phyloP scores from a whole-genome alignment of 2,329 filamentous ascomycete species.

The Thelonectria blattea region DNA sequence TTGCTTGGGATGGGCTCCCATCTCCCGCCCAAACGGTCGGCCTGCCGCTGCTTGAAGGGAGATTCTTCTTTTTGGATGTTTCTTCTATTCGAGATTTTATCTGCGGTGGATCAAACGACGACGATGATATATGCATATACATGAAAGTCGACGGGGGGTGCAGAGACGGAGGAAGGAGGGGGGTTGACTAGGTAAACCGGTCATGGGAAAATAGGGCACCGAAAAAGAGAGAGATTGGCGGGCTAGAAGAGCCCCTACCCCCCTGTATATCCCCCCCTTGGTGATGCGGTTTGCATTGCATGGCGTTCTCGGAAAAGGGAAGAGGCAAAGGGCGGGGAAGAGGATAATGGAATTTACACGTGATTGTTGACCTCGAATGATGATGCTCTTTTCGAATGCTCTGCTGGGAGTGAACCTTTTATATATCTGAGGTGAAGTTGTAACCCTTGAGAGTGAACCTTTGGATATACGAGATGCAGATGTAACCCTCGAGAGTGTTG shows the following conservation, averaged over 20 bases:
- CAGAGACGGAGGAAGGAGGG: slow-evolving; percentile 19
- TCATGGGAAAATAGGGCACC: slow-evolving; percentile 26
- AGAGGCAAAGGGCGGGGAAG: slow-evolving; percentile 32
- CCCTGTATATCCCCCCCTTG: slow-evolving; percentile 40
- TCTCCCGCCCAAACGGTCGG: slow-evolving; percentile 22
- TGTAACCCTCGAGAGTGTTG: neutral
- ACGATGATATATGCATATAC: slow-evolving; percentile 2
- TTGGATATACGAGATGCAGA: slow-evolving; percentile 3
- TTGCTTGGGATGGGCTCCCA: slow-evolving; percentile 8
- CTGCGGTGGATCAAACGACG: slow-evolving; percentile 2
- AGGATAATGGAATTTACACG: slow-evolving; percentile 42
- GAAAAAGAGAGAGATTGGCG: slow-evolving; percentile 14
- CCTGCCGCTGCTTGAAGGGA: slow-evolving; percentile 30
- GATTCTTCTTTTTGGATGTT: slow-evolving; percentile 2
- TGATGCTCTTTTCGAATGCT: slow-evolving; percentile 23
- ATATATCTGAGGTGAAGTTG: slow-evolving; percentile 5
- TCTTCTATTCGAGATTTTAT: slow-evolving; percentile 13
- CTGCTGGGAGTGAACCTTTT: no score
- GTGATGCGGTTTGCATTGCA: slow-evolving; percentile 50
- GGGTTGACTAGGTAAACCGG: neutral
- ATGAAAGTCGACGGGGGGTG: slow-evolving; percentile 17
- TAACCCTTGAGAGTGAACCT: neutral
- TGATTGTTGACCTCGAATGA: slow-evolving; percentile 40
- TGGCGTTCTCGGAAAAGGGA: slow-evolving; percentile 46
- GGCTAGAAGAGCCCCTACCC: slow-evolving; percentile 26